Base-by-base conservation (phyloP, 2,329 filamentous ascomycete species). In the Ceratocystis cacaofunesta region DNA sequence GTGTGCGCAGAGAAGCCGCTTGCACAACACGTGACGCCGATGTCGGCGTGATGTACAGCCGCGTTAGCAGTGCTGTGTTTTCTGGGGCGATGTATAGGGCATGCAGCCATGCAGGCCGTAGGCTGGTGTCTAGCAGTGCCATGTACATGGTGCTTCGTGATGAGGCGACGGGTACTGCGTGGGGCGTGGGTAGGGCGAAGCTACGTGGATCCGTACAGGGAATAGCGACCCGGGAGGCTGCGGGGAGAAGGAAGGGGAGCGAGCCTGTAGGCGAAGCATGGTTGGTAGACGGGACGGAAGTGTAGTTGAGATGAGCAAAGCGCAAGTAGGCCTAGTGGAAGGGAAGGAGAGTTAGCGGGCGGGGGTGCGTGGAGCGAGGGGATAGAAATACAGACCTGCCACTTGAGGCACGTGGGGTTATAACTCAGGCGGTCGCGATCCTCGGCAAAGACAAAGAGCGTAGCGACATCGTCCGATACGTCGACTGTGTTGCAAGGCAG, bases 381-480 rank as follows among this genome's bases (percentile, higher is more conserved):
- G 41, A 8, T 41, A 7, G 61, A 15, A 41, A 10, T 65, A 74
- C 84, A 70, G 71, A 92, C 90, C 88, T 97, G 94, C 91, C 91
- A 97, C 78, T 92, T 96, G 72, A 97, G 79, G 78, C 94, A 99
- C 67, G 86, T 85, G 10, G 94, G 94, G 73, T 97, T 97, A 77
- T 88, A 95, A 69, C 90, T 95, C 30, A 91, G 88, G 36, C 78
- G 76, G 3, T 85, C 85, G 48, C 80, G 76, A 1, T 83, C 77
- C 15, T 81, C 83, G 68, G 84, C 82, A 75, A 96, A 97, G 66
- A 96, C 79, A 74, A 91, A 91, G 7, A 99, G 78, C 8, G 83
- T 80, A 68, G 82, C 79, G 5, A 78, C 73, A 22, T 73, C 68
- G 69, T 64, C 72, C 63, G 76, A 41, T 78, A 80, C 62, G 41